Percentiles rank a stretch among this genome's conserved stretches.
Conservation (phyloP, 495 filamentous ascomycete species). For the Geoglossum glabrum region DNA sequence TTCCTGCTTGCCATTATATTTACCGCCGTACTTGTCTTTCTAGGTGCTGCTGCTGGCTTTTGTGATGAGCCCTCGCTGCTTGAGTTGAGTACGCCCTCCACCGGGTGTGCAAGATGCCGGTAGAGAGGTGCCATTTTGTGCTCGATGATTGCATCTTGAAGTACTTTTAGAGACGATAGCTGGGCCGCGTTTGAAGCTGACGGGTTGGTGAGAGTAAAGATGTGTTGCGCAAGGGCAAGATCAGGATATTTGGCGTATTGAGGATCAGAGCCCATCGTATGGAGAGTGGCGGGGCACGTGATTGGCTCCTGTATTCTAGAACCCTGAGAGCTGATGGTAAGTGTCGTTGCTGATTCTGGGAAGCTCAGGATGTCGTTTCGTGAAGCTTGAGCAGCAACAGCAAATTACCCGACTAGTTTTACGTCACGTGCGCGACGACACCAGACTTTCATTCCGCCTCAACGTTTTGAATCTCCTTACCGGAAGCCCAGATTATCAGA, state of each 20-base stretch:
- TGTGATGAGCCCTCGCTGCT: constrained; percentile 44
- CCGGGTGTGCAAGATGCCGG: constrained; percentile 80
- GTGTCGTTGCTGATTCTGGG: not conserved
- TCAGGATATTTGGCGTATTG: constrained; percentile 91
- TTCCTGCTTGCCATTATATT: constrained; percentile 55
- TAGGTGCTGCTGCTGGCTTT: constrained; percentile 12
- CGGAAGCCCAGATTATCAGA: not conserved
- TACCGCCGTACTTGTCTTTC: constrained; percentile 36
- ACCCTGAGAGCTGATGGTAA: not conserved
- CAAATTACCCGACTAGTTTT: not conserved
- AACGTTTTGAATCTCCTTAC: not conserved
- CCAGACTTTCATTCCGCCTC: not conserved
- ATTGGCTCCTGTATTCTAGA: not conserved
- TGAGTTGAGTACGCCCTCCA: constrained; percentile 73
- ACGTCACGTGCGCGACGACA: not conserved
- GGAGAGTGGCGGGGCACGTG: no score
- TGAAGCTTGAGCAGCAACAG: not conserved
- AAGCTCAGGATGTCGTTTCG: not conserved
- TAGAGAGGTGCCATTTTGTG: constrained; percentile 96
- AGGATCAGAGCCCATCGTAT: constrained; percentile 87
- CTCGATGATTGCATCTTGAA: constrained; percentile 83
- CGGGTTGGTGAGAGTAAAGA: constrained; percentile 91
- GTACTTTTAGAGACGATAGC: constrained; percentile 55
- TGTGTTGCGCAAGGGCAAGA: constrained; percentile 81
- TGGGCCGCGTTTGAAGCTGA: constrained; percentile 44